phyloP scores from a whole-genome alignment of 2,329 filamentous ascomycete species.

The Decorospora gaudefroyi region DNA sequence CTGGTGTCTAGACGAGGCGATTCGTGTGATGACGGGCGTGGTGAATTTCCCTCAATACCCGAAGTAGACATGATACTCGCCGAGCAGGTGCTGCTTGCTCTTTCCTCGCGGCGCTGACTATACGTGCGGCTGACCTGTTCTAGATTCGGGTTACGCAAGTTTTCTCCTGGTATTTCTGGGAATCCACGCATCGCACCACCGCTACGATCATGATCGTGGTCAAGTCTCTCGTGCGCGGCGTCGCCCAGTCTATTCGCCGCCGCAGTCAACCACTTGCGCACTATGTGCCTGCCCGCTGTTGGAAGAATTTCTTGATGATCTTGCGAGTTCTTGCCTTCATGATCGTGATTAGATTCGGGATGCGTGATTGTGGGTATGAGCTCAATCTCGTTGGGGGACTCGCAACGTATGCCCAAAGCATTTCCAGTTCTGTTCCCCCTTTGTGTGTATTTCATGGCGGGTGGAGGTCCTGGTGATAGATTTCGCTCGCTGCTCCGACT shows the following conservation, averaged over 20 bases:
- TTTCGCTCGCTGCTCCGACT: constrained; percentile 30
- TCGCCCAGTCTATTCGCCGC: constrained; percentile 56
- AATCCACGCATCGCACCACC: constrained; percentile 56
- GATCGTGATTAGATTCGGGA: constrained; percentile 6
- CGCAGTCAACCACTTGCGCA: constrained; percentile 49
- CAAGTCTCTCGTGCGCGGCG: constrained; percentile 51
- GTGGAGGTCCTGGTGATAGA: constrained; percentile 5
- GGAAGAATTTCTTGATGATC: constrained; percentile 10
- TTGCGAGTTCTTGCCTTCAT: constrained; percentile 4
- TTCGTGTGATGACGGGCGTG: constrained; percentile 17
- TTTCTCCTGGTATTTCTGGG: constrained; percentile 62
- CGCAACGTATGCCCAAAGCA: constrained; percentile 20
- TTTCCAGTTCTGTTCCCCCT: neutral
- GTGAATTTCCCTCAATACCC: constrained; percentile 25
- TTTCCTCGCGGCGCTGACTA: constrained; percentile 48
- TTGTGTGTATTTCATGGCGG: constrained; percentile 2
- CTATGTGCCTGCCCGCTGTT: constrained; percentile 25
- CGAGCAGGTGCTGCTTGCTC: constrained; percentile 48
- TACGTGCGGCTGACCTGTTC: constrained; percentile 50
- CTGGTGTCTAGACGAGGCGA: constrained; percentile 18
- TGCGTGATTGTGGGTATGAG: constrained; percentile 25
- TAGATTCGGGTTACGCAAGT: constrained; percentile 51
- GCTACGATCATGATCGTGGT: constrained; percentile 55
- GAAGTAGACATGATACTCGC: constrained; percentile 40
- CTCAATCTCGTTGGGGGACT: constrained; percentile 19